These are phyloP conservation scores for Suillus weaverae DNA, from an alignment of 768 basidiomycete genomes.

Conservation along the genomic window DNA sequence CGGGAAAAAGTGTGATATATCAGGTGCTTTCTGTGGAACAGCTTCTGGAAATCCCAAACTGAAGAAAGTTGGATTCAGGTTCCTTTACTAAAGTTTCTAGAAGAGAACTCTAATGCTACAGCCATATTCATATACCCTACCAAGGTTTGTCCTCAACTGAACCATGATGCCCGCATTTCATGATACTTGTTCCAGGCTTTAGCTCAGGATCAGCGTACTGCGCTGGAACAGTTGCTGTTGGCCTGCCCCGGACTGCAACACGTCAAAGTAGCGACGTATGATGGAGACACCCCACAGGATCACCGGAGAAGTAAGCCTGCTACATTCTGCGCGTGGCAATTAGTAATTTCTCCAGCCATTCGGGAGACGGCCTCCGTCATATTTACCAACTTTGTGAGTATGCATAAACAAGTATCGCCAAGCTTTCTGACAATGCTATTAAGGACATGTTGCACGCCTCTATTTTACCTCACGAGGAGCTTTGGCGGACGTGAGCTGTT, in stretches of 20 bases:
- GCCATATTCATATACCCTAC: conserved; percentile 90
- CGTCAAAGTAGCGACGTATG: conserved; percentile 73
- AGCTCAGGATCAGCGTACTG: conserved; percentile 82
- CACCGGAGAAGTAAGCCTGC: conserved; percentile 49
- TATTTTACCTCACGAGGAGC: conserved; percentile 81
- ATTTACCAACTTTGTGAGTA: conserved; percentile 83
- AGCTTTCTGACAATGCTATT: not conserved
- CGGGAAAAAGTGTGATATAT: conserved; percentile 86
- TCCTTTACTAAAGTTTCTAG: conserved; percentile 66
- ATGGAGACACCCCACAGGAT: conserved; percentile 84
- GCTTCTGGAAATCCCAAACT: not conserved
- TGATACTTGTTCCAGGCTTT: conserved; percentile 54
- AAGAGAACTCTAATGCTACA: conserved; percentile 58
- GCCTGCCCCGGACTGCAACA: conserved; percentile 63
- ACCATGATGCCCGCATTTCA: not conserved
- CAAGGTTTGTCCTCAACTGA: conserved; percentile 47
- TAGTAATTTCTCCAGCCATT: conserved; percentile 44
- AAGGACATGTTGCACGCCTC: conserved; percentile 87
- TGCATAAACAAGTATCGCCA: not conserved
- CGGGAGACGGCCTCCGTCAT: conserved; percentile 76
- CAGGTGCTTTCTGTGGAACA: conserved; percentile 51
- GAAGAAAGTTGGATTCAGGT: conserved; percentile 43
- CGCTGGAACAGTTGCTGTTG: conserved; percentile 65
- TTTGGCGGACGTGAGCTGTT: conserved; percentile 67
- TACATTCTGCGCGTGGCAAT: not conserved